phyloP scores from a whole-genome alignment of 225 moss, liverwort and hornwort genomes.

The Neckera pumila region DNA sequence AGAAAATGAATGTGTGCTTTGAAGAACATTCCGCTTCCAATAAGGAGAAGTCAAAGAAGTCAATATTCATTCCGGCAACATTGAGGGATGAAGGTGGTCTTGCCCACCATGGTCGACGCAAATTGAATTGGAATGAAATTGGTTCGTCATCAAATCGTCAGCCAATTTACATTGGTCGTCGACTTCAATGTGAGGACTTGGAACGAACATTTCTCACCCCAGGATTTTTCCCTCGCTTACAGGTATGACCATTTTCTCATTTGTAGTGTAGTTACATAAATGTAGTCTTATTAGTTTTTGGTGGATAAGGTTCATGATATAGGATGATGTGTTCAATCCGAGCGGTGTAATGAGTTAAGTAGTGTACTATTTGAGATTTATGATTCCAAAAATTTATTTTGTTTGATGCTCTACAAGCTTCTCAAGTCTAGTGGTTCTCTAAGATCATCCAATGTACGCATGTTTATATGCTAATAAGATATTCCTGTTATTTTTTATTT shows the following conservation, averaged over 20 bases:
- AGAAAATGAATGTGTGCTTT: background rate
- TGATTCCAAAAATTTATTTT: background rate
- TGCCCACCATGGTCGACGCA: background rate
- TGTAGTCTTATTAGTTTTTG: background rate
- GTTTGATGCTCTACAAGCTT: accelerated
- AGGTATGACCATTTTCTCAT: background rate
- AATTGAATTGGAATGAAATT: background rate
- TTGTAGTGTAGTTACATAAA: accelerated
- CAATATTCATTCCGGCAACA: background rate
- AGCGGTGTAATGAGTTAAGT: accelerated
- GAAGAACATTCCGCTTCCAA: background rate
- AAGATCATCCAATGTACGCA: accelerated
- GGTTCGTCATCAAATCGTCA: background rate
- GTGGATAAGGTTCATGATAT: background rate
- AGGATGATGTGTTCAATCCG: too few relatives aligned
- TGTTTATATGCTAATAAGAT: accelerated
- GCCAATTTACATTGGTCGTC: too few relatives aligned
- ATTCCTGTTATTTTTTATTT: accelerated
- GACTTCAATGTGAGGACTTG: background rate
- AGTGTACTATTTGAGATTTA: accelerated
- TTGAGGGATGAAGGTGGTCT: background rate
- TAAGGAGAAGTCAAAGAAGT: too few relatives aligned
- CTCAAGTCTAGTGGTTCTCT: accelerated
- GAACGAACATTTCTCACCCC: background rate
- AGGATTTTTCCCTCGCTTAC: background rate